Base-by-base conservation (phyloP, 2,329 filamentous ascomycete genomes). In the Thelonectria rubi region DNA sequence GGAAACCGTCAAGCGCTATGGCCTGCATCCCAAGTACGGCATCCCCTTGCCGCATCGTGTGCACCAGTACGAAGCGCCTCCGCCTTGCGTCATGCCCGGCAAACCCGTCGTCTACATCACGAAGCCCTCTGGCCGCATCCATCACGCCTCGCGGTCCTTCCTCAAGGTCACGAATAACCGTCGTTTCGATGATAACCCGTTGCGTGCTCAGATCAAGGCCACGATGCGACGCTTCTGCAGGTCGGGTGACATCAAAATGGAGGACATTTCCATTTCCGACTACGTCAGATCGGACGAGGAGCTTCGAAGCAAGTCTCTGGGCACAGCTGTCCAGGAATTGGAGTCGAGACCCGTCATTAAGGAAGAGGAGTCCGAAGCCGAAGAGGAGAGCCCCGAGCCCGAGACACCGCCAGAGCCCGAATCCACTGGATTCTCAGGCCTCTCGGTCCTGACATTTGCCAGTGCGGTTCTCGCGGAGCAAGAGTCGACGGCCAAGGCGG, bases 11-110 rank as follows among this genome's bases (percentile, higher is more conserved):
- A 77, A 80, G 66, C 82, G 80, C 62, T 77, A 85, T 69, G 74
- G 73, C 6, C 69, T 88, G 6, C 86, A 88, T 57, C 84, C 85
- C 1, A 80, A 76, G 42, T 83, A 82, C 60, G 86, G 86, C 34
- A 75, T 87, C 42, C 82, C 85, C 68, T 67, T 86, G 21, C 77
- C 80, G 2, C 75, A 69, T 14, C 86, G 83, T 42, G 70, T 71
- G 55, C 86, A 84, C 60, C 77, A 81, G 24, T 62, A 72, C 3
- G 81, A 81, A 66, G 69, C 75, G 1, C 76, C 80, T 4, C 71
- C 70, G 17, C 75, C 77, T 0, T 78, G 77, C 45, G 76, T 81
- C 50, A 78, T 82, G 60, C 80, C 81, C 11, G 77, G 79, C 30
- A 79, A 78, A 51, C 82, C 84, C 4, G 74, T 85, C 5, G 81